Evolutionary conservation across 1,284 basidiomycete species (phyloP).

Genomic region (Schizophyllum commune): DNA sequence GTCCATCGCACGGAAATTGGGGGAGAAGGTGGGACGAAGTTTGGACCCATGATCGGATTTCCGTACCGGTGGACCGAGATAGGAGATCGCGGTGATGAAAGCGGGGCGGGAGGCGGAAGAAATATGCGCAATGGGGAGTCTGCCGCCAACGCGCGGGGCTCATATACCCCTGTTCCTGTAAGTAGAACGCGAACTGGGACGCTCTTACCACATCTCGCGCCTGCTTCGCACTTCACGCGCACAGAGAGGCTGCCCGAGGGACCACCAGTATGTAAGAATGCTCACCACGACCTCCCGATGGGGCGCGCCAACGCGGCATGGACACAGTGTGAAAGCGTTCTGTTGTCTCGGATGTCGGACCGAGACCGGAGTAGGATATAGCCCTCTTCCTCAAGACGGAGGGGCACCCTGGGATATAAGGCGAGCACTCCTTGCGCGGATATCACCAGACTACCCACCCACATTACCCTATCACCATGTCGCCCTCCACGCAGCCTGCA

Average conservation of each 20-base stretch:
- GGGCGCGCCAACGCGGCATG: not conserved
- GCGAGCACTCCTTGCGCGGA: not conserved
- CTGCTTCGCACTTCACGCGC: not conserved
- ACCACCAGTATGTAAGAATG: not conserved
- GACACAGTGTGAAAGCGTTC: not conserved
- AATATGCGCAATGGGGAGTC: not conserved
- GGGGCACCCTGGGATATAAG: not conserved
- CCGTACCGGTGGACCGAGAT: not conserved
- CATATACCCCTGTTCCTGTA: not conserved
- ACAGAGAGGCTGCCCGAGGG: not conserved
- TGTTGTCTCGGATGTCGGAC: not conserved
- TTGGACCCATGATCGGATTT: not conserved
- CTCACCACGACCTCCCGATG: not conserved
- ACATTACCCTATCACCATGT: constrained; percentile 32
- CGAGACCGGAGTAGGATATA: not conserved
- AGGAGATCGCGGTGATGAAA: not conserved
- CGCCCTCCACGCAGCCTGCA: constrained; percentile 45
- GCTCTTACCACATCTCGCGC: not conserved
- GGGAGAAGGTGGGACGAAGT: not conserved
- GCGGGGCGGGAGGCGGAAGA: not conserved
- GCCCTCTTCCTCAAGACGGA: not conserved
- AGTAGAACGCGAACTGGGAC: not conserved
- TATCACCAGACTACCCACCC: not conserved
- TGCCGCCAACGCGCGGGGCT: not conserved
- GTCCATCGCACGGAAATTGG: not conserved